Percentiles rank a stretch among this genome's conserved stretches.
Evolutionary conservation across 306 rosid species (phyloP).

Genomic region (Prunus fruticosa): DNA sequence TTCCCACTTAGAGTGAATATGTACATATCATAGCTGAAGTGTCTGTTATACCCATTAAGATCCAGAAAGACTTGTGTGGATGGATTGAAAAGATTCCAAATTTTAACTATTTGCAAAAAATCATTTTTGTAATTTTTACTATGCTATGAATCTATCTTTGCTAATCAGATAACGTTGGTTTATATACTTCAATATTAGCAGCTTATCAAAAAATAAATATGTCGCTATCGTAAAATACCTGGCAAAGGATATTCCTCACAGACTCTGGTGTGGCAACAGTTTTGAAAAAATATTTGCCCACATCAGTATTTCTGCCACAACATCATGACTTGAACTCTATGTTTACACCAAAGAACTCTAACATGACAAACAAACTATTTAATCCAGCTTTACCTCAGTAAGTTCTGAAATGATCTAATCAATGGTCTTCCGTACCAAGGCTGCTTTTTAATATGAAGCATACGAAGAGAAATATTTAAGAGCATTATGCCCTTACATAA

Average conservation of each 20-base stretch:
- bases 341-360: slow-evolving; percentile 7
- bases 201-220: not conserved
- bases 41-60: too few species aligned
- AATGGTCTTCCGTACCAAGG: slow-evolving; percentile 91
- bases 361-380: slow-evolving; percentile 16
- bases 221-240: slow-evolving; percentile 51
- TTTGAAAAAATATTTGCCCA: slow-evolving; percentile 69
- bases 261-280: slow-evolving; percentile 71
- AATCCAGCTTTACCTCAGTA: slow-evolving; percentile 62
- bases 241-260: slow-evolving; percentile 75
- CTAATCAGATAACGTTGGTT: not conserved
- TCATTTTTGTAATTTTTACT: too few species aligned
- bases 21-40: not conserved
- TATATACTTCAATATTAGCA: not conserved
- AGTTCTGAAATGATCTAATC: slow-evolving; percentile 75
- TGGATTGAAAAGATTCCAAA: too few species aligned
- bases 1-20: not conserved
- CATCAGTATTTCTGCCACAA: slow-evolving; percentile 66
- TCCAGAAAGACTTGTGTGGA: too few species aligned
- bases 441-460: slow-evolving; percentile 95
- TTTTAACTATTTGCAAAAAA: too few species aligned
- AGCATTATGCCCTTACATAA: slow-evolving; percentile 73
- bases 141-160: not conserved
- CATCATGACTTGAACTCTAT: slow-evolving; percentile 14
- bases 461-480: slow-evolving; percentile 79